These are phyloP conservation scores for Monosporascus sp. DNA, from an alignment of 2,329 filamentous ascomycete species.

Conservation along the genomic window DNA sequence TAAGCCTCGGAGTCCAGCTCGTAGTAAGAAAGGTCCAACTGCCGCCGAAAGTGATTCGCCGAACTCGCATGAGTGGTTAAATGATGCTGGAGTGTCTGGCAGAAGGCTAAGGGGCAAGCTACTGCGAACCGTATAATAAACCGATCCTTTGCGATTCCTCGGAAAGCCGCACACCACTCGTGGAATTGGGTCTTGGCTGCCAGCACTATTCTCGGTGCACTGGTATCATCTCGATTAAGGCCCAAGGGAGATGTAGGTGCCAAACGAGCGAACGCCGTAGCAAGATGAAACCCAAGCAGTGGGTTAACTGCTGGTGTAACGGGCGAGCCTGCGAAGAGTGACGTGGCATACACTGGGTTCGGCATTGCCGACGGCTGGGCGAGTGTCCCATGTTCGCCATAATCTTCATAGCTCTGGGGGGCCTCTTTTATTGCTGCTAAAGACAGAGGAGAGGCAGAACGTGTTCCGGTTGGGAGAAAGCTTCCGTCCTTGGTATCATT, in stretches of 20 bases:
- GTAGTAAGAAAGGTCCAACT: constrained; percentile 33
- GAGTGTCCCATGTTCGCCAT: constrained; percentile 31
- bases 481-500: not conserved
- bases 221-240: constrained; percentile 6
- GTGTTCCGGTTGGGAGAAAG: constrained; percentile 24
- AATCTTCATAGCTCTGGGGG: constrained; percentile 19
- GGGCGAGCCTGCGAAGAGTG: constrained; percentile 26
- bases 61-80: constrained; percentile 21
- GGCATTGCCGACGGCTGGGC: constrained; percentile 14
- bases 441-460: constrained; percentile 33
- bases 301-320: constrained; percentile 48
- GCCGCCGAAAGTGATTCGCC: constrained; percentile 37
- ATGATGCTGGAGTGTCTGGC: constrained; percentile 43
- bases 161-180: constrained; percentile 39
- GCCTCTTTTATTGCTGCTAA: constrained; percentile 19
- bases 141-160: constrained; percentile 15
- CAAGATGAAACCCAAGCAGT: constrained; percentile 52
- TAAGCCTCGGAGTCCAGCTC: constrained; percentile 39
- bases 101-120: constrained; percentile 46
- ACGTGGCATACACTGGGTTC: constrained; percentile 42
- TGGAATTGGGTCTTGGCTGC: constrained; percentile 40
- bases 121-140: constrained; percentile 40
- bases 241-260: constrained; percentile 33
- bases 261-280: constrained; percentile 36
- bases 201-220: constrained; percentile 18